Base-by-base conservation (phyloP, 768 basidiomycete species). In the Termitomyces sp. region DNA sequence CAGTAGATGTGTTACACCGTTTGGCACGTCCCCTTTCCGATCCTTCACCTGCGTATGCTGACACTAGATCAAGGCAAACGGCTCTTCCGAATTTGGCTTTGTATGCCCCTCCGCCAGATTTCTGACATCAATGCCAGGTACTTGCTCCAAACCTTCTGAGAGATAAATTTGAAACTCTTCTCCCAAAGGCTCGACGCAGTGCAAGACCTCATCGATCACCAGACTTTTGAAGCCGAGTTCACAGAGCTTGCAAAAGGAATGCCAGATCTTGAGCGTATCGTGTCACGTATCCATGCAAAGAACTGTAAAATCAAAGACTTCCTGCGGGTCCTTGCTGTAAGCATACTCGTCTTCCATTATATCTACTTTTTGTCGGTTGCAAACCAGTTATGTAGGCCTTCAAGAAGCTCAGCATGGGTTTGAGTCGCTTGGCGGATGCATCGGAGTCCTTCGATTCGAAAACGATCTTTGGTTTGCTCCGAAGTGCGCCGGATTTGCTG, bases 81-180 rank as follows among this genome's bases (percentile, higher is more conserved):
- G 28, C 79, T 98, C 32, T 98, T 99, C 82, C 85, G 95, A 44
- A 89, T 96, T 55, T 99, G 97, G 97, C 78, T 99, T 8, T 97
- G 93, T 63, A 89, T 89, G 81, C 97, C 97, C 20, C 74, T 99
- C 62, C 84, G 88, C 33, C 85, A 91, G 41, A 85, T 87, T 38
- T 70, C 80, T 12, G 91, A 91, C 50, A 98, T 99, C 73, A 95
- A 96, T 67, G 87, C 91, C 43, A 81, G 95, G 94, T 92, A 67
- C n/a, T 63, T 58, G 4, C 32, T 49, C 32, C 41, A 16, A 35
- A 23, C 49, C 28, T 41, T 36, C 20, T 13, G 30, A 33, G 26
- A n/a, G 3, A 32, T 40, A 2, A 0, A 18, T 26, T 5, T 50
- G 13, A 46, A 36, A 38, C 41, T 20, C 33, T 49, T 36, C 3